These are phyloP conservation scores for Polygonum maritimum DNA, from an alignment of 148 eudicot genomes.

Conservation along the genomic window DNA sequence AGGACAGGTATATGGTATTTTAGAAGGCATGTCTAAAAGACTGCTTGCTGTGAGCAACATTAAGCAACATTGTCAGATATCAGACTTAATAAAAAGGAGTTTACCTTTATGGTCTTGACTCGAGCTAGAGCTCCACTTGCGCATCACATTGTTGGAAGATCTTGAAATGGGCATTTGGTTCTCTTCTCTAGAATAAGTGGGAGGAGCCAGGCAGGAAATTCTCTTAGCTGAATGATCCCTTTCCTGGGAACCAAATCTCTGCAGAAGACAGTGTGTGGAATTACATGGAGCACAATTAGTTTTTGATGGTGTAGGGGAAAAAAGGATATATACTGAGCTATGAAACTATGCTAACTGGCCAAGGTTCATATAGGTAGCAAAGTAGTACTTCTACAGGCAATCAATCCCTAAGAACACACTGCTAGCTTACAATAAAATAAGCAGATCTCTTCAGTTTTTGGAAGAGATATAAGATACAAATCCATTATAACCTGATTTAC, in stretches of 20 bases:
- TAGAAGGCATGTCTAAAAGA: not conserved
- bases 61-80: not conserved
- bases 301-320: not conserved
- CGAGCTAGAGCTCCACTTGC: slow-evolving; percentile 57
- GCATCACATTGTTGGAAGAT: slow-evolving; percentile 47
- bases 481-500: not conserved
- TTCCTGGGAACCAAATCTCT: slow-evolving; percentile 80
- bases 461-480: not conserved
- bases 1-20: not conserved
- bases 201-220: slow-evolving; percentile 45
- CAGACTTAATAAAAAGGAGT: slow-evolving; percentile 1
- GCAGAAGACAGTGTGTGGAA: slow-evolving; percentile 1
- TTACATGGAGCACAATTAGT: not conserved
- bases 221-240: slow-evolving; percentile 59
- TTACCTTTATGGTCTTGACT: slow-evolving; percentile 64
- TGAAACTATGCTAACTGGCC: not conserved
- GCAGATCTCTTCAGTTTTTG: not conserved
- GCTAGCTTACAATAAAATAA: not conserved
- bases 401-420: not conserved
- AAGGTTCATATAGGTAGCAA: not conserved
- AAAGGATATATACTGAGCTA: not conserved
- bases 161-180: slow-evolving; percentile 59
- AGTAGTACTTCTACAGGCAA: not conserved
- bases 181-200: slow-evolving; percentile 57
- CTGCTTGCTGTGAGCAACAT: not conserved